Conservation (phyloP, 805 yeast species). For the Zygotorulaspora chibaensis region DNA sequence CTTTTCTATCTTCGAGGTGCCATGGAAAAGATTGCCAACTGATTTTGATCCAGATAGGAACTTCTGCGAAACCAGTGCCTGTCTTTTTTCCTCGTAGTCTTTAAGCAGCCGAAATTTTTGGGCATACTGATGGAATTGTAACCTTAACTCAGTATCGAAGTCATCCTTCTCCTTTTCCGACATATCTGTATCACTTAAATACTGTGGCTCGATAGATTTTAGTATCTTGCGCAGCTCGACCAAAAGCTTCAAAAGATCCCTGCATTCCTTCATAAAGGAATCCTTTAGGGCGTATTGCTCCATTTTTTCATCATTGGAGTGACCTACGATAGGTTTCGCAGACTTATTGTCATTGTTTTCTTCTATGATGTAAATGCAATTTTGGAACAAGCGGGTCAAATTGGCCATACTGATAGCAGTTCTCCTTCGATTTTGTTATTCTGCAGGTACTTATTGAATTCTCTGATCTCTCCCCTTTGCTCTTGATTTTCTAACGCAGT, state of each 20-base stretch:
- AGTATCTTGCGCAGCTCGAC: slow-evolving; percentile 30
- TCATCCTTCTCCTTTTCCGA: slow-evolving; percentile 48
- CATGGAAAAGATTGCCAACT: slow-evolving; percentile 30
- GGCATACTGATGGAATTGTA: slow-evolving; percentile 48
- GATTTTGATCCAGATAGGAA: slow-evolving; percentile 18
- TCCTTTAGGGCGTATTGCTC: slow-evolving; percentile 20
- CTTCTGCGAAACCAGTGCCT: slow-evolving; percentile 23
- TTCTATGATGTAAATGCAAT: slow-evolving; percentile 27
- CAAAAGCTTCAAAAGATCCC: slow-evolving; percentile 27
- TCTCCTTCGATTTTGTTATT: background rate
- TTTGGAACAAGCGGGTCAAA: slow-evolving; percentile 27
- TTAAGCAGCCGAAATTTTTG: slow-evolving; percentile 48
- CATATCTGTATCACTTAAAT: slow-evolving; percentile 31
- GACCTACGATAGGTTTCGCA: background rate
- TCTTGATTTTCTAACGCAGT: background rate
- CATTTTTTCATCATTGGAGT: background rate
- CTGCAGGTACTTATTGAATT: background rate
- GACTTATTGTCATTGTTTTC: slow-evolving; percentile 11
- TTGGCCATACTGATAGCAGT: slow-evolving; percentile 23
- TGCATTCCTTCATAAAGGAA: slow-evolving; percentile 31
- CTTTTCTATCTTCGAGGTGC: slow-evolving; percentile 36
- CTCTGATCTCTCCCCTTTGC: background rate
- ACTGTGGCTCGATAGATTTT: slow-evolving; percentile 25
- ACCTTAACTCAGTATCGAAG: slow-evolving; percentile 51
- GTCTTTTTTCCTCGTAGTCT: slow-evolving; percentile 48